Percentiles rank a stretch among this genome's conserved stretches.
Conservation (phyloP, 2,329 filamentous ascomycete species). For the Cladosporium sp. region DNA sequence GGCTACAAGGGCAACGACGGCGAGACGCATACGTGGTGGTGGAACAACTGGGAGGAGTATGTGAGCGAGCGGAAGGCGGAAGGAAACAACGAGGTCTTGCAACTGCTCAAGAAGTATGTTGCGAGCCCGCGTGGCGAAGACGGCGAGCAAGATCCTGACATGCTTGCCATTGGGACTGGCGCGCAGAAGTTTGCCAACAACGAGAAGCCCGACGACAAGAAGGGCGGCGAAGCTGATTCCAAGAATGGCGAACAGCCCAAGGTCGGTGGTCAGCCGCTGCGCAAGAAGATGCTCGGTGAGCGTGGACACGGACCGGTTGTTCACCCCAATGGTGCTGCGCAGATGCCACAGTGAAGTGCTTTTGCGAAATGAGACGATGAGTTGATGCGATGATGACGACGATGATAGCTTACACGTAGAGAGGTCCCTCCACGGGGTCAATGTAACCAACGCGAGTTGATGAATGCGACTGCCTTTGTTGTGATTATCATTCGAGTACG, state of each 20-base stretch:
- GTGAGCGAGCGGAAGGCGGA: conserved; percentile 23
- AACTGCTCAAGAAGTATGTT: conserved; percentile 18
- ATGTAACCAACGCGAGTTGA: not conserved
- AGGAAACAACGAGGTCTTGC: conserved; percentile 13
- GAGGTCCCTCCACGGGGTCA: not conserved
- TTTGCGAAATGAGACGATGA: not conserved
- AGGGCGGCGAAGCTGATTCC: not conserved
- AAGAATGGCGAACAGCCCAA: not conserved
- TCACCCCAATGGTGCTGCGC: conserved; percentile 20
- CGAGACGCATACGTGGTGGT: conserved; percentile 56
- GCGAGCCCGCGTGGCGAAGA: conserved; percentile 15
- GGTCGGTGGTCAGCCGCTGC: not conserved
- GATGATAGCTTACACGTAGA: not conserved
- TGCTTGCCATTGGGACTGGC: conserved; percentile 33
- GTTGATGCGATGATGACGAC: not conserved
- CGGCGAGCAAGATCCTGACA: conserved; percentile 28
- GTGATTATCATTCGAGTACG: not conserved
- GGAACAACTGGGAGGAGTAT: conserved; percentile 45
- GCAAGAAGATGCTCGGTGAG: conserved; percentile 19
- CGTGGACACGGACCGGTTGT: conserved; percentile 25
- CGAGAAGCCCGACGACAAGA: conserved; percentile 21
- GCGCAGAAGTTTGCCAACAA: conserved; percentile 34
- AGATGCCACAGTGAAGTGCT: conserved; percentile 31
- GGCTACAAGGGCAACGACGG: conserved; percentile 54
- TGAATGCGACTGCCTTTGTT: not conserved